Base-by-base conservation (phyloP, 176 grass and related monocot genomes). In the Ensete ventricosum region DNA sequence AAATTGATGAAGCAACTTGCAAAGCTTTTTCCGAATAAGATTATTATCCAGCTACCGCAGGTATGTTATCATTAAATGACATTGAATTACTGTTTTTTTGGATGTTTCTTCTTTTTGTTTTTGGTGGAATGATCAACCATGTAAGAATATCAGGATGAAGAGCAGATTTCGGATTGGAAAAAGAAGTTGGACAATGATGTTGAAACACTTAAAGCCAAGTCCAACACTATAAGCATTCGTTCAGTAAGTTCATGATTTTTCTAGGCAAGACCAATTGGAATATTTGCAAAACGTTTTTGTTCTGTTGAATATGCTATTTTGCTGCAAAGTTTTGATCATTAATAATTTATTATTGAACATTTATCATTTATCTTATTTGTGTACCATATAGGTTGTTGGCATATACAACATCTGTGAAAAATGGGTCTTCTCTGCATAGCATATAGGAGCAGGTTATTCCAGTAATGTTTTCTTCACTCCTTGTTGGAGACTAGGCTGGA, bases 1-100 rank as follows among this genome's bases (percentile, higher is more conserved):
- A 93, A 93, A 76, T 82, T 77, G 57, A 83, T 83, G 23, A 98
- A 93, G 73, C 90, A 93, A 85, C 69, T 98, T 9, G 83, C 84
- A 74, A 93, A 93, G 77, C 81, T 93, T 82, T 93, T 98, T 82
- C 94, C 90, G 54, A 93, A 90, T 78, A 98, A 93, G 82, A 86
- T 93, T 81, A 89, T 86, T 26, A 87, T 93, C 52, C 88, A 93
- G 54, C 29, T 83, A 83, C 94, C 94, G n/a, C 88, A 89, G 88
- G 94, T 97, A 50, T 73, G 49, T 25, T 27, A 48, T 29, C 54
- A 10, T 14, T 3, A 17, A 73, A 55, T 62, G 57, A 17, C 20
- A 17, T 14, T 62, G 13, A 19, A 62, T 62, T 17, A 14, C 14
- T 17, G 6, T 55, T 16, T 57, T 1, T 11, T 54, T 19, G 8